These are phyloP conservation scores for Venturia nashicola DNA, from an alignment of 2,329 filamentous ascomycete species.

Conservation along the genomic window DNA sequence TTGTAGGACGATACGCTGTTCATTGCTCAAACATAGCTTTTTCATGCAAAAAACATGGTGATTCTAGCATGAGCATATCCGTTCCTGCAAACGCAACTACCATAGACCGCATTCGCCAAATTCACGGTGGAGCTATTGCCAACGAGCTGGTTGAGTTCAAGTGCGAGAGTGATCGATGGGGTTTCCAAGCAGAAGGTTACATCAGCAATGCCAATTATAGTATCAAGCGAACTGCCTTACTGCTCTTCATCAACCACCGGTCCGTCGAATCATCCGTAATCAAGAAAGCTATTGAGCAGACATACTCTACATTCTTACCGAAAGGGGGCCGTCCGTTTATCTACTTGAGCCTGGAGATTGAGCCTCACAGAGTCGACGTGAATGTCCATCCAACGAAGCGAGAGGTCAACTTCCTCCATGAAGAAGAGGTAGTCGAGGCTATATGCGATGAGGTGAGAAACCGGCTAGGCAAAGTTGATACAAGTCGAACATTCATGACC, in stretches of 20 bases:
- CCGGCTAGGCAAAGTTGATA: conserved; percentile 76
- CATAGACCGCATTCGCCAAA: conserved; percentile 77
- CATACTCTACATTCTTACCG: conserved; percentile 74
- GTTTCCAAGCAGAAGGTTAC: conserved; percentile 70
- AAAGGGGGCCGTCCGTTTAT: conserved; percentile 91
- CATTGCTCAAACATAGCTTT: conserved; percentile 89
- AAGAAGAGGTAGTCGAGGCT: conserved; percentile 85
- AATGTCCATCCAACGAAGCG: conserved; percentile 96
- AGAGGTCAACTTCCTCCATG: conserved; percentile 94
- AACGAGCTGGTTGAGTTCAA: conserved; percentile 76
- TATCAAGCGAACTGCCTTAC: conserved; percentile 73
- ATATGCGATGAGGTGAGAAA: conserved; percentile 71
- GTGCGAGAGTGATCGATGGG: conserved; percentile 62
- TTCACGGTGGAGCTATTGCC: conserved; percentile 72
- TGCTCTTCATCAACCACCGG: conserved; percentile 94
- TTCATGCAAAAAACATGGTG: conserved; percentile 92
- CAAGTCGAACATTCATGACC: conserved; percentile 85
- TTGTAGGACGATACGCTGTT: conserved; percentile 85
- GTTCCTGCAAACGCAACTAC: conserved; percentile 61
- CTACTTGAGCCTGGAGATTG: conserved; percentile 85
- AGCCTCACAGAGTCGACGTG: conserved; percentile 85
- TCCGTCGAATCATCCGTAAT: conserved; percentile 82
- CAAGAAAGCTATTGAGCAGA: conserved; percentile 83
- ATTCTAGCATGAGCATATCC: conserved; percentile 70
- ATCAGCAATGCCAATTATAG: conserved; percentile 91